Base-by-base conservation (phyloP, 345 rosid genomes). In the Theobroma cacao region DNA sequence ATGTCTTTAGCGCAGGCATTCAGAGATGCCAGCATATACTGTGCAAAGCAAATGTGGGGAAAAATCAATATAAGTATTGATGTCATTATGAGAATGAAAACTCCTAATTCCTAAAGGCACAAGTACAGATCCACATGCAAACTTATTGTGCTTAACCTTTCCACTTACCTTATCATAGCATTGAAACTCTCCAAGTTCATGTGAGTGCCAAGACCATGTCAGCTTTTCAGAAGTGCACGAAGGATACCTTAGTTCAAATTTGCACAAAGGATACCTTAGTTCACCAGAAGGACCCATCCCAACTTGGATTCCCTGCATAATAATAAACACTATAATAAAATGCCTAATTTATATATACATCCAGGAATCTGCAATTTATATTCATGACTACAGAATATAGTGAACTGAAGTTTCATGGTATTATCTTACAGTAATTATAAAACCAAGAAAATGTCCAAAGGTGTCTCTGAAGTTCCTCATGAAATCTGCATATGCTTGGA, bases 231-330 rank as follows among this genome's bases (percentile, higher is more conserved):
- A 78, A 64, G 90, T 86, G 66, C 81, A 82, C 18, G 82, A 87
- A 79, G 92, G 90, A 78, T 89, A 89, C 75, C 86, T 82, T 55
- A 89, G 75, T 74, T 89, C 92, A 77, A n/a, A n/a, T n/a, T n/a
- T 86, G 66, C 81, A 82, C 18, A 81, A 87, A 79, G 92, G 90
- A 78, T 89, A 89, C 75, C 86, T 82, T 55, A 89, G 75, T 74
- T 89, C 92, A 77, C 92, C 92, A 70, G 84, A 85, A 77, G 92
- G 90, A 72, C 92, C 90, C 89, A 89, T 87, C 69, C 92, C 90
- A 18, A 89, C 83, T 81, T 87, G 90, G 63, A 89, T 76, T 76
- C 87, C 92, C 90, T 89, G 53, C 36, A 75, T 45, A 48, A 28
- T 15, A 24, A 79, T 28, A 22, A 62, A 43, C 58, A 26, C 47